A percentile compares a stretch with the other conserved stretches of the same genome.
phyloP scores from a whole-genome alignment of 805 yeast genomes.

The Candida easanensis region DNA sequence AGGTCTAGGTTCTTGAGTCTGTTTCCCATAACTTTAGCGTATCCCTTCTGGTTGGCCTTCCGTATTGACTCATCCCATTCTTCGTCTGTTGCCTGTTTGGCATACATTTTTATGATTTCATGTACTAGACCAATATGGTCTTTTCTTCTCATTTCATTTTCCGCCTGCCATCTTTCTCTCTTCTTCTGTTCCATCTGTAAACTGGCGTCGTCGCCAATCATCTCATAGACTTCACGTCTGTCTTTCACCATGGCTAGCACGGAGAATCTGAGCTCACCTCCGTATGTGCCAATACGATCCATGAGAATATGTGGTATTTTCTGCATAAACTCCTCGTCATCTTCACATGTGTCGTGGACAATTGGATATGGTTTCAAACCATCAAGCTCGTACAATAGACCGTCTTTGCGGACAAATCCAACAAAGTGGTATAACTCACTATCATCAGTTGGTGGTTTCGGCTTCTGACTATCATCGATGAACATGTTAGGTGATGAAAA shows the following conservation, averaged over 20 bases:
- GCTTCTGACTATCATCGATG: conserved; percentile 37
- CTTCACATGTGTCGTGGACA: conserved; percentile 43
- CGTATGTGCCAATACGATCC: conserved; percentile 45
- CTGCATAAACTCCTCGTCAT: conserved; percentile 39
- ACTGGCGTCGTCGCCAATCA: conserved; percentile 39
- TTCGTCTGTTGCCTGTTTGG: conserved; percentile 33
- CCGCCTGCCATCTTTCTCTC: conserved; percentile 50
- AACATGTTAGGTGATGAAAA: conserved; percentile 54
- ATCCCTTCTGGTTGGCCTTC: conserved; percentile 10
- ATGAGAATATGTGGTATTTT: conserved; percentile 44
- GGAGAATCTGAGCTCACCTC: conserved; percentile 53
- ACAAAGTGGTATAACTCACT: conserved; percentile 61
- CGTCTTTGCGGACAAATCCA: conserved; percentile 45
- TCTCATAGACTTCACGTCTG: conserved; percentile 37
- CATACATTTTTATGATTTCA: conserved; percentile 42
- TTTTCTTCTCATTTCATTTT: conserved; percentile 51
- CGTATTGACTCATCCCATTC: conserved; percentile 32
- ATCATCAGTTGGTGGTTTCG: conserved; percentile 31
- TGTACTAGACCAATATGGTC: conserved; percentile 52
- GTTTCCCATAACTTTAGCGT: conserved; percentile 2
- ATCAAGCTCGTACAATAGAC: conserved; percentile 56
- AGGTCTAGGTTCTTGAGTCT: conserved; percentile 1
- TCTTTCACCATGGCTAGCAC: conserved; percentile 52
- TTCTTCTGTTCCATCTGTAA: conserved; percentile 41
- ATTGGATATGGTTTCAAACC: conserved; percentile 59